phyloP scores from a whole-genome alignment of 805 yeast species.

The Barnettozyma sucrosica region DNA sequence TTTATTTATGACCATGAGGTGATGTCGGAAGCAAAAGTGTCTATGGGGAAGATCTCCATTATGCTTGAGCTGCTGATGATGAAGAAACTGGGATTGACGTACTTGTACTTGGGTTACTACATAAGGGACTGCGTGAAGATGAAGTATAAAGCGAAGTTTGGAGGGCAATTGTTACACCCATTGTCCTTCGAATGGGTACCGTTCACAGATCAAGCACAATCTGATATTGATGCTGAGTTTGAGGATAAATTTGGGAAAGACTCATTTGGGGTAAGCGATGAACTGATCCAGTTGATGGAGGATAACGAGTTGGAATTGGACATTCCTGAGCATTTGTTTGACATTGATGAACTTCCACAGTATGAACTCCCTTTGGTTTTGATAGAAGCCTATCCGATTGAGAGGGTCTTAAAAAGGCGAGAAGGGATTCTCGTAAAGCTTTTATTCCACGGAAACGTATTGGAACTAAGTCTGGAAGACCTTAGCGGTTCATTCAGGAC shows the following conservation, averaged over 20 bases:
- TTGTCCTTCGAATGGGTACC: slow-evolving; percentile 19
- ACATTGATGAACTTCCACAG: background rate
- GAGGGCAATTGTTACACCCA: slow-evolving; percentile 65
- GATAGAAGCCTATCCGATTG: slow-evolving; percentile 2
- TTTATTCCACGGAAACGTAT: background rate
- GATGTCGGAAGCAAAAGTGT: background rate
- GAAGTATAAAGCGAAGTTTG: slow-evolving; percentile 75
- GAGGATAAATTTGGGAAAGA: slow-evolving; percentile 6
- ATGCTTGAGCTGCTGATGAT: slow-evolving; percentile 60
- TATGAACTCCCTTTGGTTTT: slow-evolving; percentile 5
- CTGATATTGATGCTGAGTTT: background rate
- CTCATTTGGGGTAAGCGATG: background rate
- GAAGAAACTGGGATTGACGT: slow-evolving; percentile 34
- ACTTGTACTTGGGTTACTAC: slow-evolving; percentile 77
- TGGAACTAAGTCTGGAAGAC: background rate
- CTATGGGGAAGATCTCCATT: slow-evolving; percentile 66
- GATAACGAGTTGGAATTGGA: background rate
- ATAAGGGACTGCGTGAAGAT: slow-evolving; percentile 76
- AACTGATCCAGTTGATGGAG: background rate
- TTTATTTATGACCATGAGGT: slow-evolving; percentile 78
- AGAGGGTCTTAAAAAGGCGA: background rate
- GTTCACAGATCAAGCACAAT: background rate
- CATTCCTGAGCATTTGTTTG: background rate
- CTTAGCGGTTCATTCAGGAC: background rate
- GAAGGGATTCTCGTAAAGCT: background rate